Evolutionary conservation across 2,329 filamentous ascomycete genomes (phyloP).

Genomic region (Colletotrichum gigasporum): DNA sequence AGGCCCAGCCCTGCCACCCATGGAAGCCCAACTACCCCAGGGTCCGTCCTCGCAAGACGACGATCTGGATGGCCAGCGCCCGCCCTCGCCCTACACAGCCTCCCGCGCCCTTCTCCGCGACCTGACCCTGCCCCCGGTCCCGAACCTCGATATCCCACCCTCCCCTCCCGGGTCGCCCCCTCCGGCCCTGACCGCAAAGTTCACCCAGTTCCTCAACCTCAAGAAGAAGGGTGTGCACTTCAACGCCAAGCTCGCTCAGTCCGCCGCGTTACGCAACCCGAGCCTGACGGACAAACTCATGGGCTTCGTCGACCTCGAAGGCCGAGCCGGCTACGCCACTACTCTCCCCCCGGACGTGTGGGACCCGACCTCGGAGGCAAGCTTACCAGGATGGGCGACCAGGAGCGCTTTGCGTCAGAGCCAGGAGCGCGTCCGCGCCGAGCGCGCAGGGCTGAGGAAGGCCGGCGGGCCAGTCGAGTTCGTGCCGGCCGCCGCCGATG

Average conservation of each 20-base stretch:
- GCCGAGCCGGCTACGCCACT: constrained; percentile 71
- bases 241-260: constrained; percentile 76
- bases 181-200: constrained; percentile 67
- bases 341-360: constrained; percentile 66
- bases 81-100: constrained; percentile 74
- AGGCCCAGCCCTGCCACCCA: constrained; percentile 50
- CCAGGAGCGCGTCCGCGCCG: constrained; percentile 55
- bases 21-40: constrained; percentile 33
- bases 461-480: constrained; percentile 60
- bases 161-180: constrained; percentile 74
- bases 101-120: constrained; percentile 72
- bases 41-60: constrained; percentile 32
- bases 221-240: constrained; percentile 83
- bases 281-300: constrained; percentile 77
- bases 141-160: constrained; percentile 78
- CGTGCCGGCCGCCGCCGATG: constrained; percentile 44
- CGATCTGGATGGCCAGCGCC: constrained; percentile 37
- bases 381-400: constrained; percentile 65
- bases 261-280: constrained; percentile 76
- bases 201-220: constrained; percentile 78
- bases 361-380: constrained; percentile 55
- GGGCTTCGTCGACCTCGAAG: constrained; percentile 66
- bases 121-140: constrained; percentile 76
- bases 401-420: constrained; percentile 58
- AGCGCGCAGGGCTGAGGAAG: constrained; percentile 53